Base-by-base conservation (phyloP, 177 flowering plant species). In the Vitis hybrid region DNA sequence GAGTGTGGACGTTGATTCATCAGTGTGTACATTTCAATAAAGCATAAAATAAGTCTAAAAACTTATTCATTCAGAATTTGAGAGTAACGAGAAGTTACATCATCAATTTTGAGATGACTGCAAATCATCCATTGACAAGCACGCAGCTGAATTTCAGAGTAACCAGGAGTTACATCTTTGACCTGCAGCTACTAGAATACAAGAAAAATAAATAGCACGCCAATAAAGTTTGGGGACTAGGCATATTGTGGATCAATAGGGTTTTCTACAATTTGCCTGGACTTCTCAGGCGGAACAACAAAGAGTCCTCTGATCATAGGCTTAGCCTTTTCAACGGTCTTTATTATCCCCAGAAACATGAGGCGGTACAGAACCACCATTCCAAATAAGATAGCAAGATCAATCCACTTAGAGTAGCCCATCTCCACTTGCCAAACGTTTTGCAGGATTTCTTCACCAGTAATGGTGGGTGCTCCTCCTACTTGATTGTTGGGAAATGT, bases 391-490 rank as follows among this genome's bases (percentile, higher is more conserved):
- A 85, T 66, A 11, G 32, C 72, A n/a, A 84, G 70, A 70, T 82
- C 80, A 30, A 83, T 60, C 90, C 90, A 86, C 46, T 86, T 86
- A 2, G 87, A 86, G 62, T 76, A 70, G 6, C 74, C 77, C 74
- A 74, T 60, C 15, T 84, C 82, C 17, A 86, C 68, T 66, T 84
- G 78, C 80, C 82, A 86, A 8, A 18, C 7, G 5, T 64, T 64
- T n/a, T 60, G 52, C 74, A 86, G 35, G 30, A 84, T 76, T 19
- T 84, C 68, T 9, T 82, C 80, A 7, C 86, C 86, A 4, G 69
- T 69, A n/a, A 64, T 72, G 46, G 46, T 40, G 2, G 76, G 40
- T 11, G 72, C 56, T 54, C 71, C 82, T 49, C 75, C 77, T 0
- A 62, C 76, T 40, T 50, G 67, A 57, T 72, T 48, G 21, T 72